A percentile compares a stretch with the other conserved stretches of the same genome.
Conservation (phyloP, 1,139 yeast species). For the Suhomyces maxii region DNA sequence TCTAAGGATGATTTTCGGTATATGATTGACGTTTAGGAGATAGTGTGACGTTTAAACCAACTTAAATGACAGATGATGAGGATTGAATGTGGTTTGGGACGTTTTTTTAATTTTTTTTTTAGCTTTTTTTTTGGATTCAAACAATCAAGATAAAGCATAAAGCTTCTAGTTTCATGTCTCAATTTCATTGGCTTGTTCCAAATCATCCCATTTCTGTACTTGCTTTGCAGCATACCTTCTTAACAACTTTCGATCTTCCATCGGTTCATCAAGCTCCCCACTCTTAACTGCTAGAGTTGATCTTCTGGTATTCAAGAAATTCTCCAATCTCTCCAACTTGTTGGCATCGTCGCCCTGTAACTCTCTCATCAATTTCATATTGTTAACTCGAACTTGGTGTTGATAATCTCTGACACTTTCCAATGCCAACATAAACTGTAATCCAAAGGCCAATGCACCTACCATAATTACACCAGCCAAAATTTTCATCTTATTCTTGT, state of each 20-base stretch:
- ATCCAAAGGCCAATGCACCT: conserved; percentile 37
- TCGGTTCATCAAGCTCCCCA: conserved; percentile 15
- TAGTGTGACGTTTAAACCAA: no score
- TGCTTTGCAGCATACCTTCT: conserved; percentile 34
- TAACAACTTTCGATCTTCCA: conserved; percentile 29
- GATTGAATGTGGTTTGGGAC: no score
- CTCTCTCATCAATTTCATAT: conserved; percentile 49
- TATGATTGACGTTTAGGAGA: no score
- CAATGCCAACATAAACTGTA: conserved; percentile 48
- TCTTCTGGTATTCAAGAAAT: conserved; percentile 64
- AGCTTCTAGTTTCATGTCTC: no score
- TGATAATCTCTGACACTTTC: conserved; percentile 34
- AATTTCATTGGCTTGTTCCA: background rate
- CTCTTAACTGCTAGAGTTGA: conserved; percentile 26
- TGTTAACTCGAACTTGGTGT: conserved; percentile 32
- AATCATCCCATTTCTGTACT: conserved; percentile 20
- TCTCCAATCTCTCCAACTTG: conserved; percentile 47
- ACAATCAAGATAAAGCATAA: no score
- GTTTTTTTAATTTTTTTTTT: no score
- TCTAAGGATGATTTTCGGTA: no score
- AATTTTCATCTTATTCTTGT: conserved; percentile 48
- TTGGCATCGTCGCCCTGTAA: conserved; percentile 45
- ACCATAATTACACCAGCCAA: conserved; percentile 44
- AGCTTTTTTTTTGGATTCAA: no score
- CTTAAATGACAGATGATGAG: no score